phyloP scores from a whole-genome alignment of 148 eudicot genomes.

The Persicaria maculosa region DNA sequence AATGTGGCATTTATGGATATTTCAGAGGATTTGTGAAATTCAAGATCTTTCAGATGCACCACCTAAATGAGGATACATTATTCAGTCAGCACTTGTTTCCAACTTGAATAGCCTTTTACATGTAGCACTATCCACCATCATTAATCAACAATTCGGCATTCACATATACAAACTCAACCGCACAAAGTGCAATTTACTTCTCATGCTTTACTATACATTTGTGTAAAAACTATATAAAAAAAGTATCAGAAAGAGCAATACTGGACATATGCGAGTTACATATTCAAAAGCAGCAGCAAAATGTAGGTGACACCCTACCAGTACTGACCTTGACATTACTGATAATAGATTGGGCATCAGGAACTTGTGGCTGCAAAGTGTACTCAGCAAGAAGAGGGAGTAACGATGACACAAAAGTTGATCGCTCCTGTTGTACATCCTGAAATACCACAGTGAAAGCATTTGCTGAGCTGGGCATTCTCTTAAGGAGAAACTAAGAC shows the following conservation, averaged over 20 bases:
- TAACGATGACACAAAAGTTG: conserved; percentile 69
- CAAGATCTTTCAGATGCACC: not conserved
- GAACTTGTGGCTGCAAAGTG: conserved; percentile 69
- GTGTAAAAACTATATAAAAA: not conserved
- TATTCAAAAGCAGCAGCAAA: not conserved
- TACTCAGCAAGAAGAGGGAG: conserved; percentile 89
- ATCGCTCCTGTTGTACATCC: conserved; percentile 87
- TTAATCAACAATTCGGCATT: not conserved
- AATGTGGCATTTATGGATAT: not conserved
- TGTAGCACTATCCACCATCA: not conserved
- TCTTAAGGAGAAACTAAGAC: not conserved
- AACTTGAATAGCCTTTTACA: not conserved
- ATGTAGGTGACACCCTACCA: not conserved
- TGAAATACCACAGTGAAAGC: conserved; percentile 27
- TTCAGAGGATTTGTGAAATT: not conserved
- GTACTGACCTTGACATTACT: conserved; percentile 74
- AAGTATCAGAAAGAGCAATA: not conserved
- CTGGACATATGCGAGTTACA: not conserved
- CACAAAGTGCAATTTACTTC: not conserved
- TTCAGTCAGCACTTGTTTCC: not conserved
- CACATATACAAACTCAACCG: not conserved
- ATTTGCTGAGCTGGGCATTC: conserved; percentile 3
- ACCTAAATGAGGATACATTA: not conserved
- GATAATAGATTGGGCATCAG: conserved; percentile 85
- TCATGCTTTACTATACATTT: conserved; percentile 2